These are phyloP conservation scores for Metschnikowia shivogae DNA, from an alignment of 805 yeast species.

Conservation along the genomic window DNA sequence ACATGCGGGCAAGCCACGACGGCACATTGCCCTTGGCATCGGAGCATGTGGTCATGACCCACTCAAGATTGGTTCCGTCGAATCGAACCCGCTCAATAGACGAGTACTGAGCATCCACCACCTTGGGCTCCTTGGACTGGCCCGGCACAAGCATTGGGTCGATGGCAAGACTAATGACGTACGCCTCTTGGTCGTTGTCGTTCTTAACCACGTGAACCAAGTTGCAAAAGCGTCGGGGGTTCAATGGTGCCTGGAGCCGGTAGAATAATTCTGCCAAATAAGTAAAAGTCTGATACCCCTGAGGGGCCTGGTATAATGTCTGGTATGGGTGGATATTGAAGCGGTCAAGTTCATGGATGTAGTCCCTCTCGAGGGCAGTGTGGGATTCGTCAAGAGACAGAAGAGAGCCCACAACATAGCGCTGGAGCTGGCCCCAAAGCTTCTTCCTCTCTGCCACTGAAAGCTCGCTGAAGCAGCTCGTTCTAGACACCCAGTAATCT, in stretches of 20 bases:
- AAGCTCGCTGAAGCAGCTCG: slow-evolving; percentile 14
- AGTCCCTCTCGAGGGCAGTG: slow-evolving; percentile 33
- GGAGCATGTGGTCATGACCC: slow-evolving; percentile 41
- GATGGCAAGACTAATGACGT: slow-evolving; percentile 33
- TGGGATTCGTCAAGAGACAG: slow-evolving; percentile 23
- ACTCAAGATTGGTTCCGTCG: slow-evolving; percentile 21
- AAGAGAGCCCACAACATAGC: slow-evolving; percentile 15
- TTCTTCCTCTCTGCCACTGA: slow-evolving; percentile 6
- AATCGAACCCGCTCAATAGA: slow-evolving; percentile 32
- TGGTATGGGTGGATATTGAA: slow-evolving; percentile 21
- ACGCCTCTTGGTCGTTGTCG: slow-evolving; percentile 18
- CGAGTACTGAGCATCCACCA: slow-evolving; percentile 31
- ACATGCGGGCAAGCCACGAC: slow-evolving; percentile 28
- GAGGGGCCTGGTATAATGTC: slow-evolving; percentile 6
- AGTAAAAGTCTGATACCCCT: slow-evolving; percentile 17
- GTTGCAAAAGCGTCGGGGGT: slow-evolving; percentile 34
- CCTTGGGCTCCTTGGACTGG: slow-evolving; percentile 10
- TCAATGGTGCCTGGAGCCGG: slow-evolving; percentile 35
- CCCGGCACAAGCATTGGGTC: slow-evolving; percentile 23
- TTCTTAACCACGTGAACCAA: slow-evolving; percentile 27
- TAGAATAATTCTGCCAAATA: slow-evolving; percentile 33
- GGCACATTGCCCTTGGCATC: slow-evolving; percentile 40
- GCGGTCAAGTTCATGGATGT: slow-evolving; percentile 31
- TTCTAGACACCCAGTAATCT: slow-evolving; percentile 19
- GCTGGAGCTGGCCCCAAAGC: slow-evolving; percentile 11